phyloP scores from a whole-genome alignment of 169 alveolate species.

The Babesia bigemina region DNA sequence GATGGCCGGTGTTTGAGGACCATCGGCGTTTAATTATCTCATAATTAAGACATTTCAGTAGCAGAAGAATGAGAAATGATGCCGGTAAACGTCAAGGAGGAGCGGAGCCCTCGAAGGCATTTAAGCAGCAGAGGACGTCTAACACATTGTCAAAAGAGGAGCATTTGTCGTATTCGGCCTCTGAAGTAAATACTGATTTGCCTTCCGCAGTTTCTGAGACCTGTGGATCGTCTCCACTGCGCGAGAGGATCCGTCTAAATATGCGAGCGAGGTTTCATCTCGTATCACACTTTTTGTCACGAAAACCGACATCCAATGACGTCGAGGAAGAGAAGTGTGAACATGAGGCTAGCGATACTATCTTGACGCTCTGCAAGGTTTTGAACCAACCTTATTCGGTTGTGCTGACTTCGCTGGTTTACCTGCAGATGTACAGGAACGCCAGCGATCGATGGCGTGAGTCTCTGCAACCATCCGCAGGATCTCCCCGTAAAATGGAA shows the following conservation, averaged over 20 bases:
- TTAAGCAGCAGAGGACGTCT: neutral
- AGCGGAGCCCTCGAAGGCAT: neutral
- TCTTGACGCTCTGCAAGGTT: conserved; percentile 33
- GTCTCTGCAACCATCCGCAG: neutral
- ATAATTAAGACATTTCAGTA: no score
- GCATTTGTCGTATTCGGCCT: neutral
- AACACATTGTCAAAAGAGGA: neutral
- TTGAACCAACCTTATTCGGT: conserved; percentile 39
- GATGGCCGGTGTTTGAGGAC: neutral
- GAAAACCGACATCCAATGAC: conserved; percentile 2
- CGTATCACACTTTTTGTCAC: conserved; percentile 24
- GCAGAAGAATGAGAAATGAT: no score
- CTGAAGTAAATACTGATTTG: neutral
- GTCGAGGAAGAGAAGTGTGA: neutral
- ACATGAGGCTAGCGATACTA: conserved; percentile 36
- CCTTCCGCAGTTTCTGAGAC: neutral
- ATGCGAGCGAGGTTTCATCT: conserved; percentile 17
- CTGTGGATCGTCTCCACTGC: neutral
- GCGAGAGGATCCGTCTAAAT: conserved; percentile 4
- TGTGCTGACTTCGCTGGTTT: conserved; percentile 54
- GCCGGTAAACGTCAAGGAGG: neutral
- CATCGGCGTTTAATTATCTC: no score
- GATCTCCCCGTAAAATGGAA: conserved; percentile 2
- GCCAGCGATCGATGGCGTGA: conserved; percentile 46
- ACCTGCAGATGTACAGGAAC: conserved; percentile 62